Evolutionary conservation across 306 rosid species (phyloP).

Genomic region (Lotus japonicus): DNA sequence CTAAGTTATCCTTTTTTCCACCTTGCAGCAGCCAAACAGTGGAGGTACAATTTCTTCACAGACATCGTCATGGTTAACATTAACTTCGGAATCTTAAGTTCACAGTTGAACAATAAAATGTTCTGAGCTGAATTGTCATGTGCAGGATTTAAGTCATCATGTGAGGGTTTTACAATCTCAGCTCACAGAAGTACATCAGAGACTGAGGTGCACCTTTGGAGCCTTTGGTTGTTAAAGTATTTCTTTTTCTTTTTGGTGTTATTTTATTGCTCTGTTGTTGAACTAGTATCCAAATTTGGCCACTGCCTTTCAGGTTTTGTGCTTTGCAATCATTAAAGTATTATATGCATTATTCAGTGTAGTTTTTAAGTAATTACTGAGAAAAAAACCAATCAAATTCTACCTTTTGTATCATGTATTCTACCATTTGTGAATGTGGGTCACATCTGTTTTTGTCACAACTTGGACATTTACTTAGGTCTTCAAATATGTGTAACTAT

Average conservation of each 20-base stretch:
- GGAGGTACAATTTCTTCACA: slow-evolving; percentile 42
- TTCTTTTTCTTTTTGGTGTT: slow-evolving; percentile 47
- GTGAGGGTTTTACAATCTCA: slow-evolving; percentile 43
- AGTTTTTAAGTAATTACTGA: not conserved
- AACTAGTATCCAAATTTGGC: slow-evolving; percentile 13
- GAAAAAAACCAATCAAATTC: not conserved
- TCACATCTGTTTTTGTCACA: not conserved
- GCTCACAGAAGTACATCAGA: slow-evolving; percentile 47
- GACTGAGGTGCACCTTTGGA: slow-evolving; percentile 83
- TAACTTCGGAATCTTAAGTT: slow-evolving; percentile 19
- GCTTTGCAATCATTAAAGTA: not conserved
- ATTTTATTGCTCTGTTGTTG: not conserved
- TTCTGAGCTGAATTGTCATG: slow-evolving; percentile 16
- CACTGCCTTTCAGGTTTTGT: not conserved
- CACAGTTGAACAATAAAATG: slow-evolving; percentile 7
- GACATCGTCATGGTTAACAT: slow-evolving; percentile 2
- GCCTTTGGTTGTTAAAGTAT: slow-evolving; percentile 58
- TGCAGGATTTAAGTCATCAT: slow-evolving; percentile 55
- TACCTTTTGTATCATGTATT: not conserved
- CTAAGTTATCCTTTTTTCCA: slow-evolving; percentile 18
- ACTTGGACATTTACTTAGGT: not conserved
- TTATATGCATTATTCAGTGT: no score
- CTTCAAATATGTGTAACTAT: not conserved
- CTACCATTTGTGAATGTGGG: not conserved
- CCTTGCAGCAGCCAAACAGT: slow-evolving; percentile 58